Base-by-base conservation (phyloP, 1,139 yeast genomes). In the Scheffersomyces insectosa region DNA sequence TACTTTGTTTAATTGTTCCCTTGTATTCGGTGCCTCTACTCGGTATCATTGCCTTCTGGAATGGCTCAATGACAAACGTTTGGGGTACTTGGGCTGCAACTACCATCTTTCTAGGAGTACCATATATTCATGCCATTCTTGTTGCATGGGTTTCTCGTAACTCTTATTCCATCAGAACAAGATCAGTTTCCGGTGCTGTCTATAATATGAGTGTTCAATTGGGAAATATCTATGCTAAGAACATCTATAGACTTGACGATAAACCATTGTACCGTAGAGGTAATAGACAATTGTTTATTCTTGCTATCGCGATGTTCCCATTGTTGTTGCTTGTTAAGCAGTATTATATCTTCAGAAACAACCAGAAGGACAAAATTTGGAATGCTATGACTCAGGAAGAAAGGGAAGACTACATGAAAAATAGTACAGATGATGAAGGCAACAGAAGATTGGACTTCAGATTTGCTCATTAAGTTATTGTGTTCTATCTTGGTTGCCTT, bases 381-480 rank as follows among this genome's bases (percentile, higher is more conserved):
- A 53, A 61, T 42, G 54, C 61, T 3, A 59, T 81, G 77, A 57
- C 75, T 3, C 55, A 51, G 1, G 80, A 77, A 16, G 82, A 83
- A 51, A 68, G 68, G 52, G 66, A 64, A 6, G 55, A 67, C n/a
- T 83, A 83, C 54, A 55, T 71, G 30, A 47, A 48, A 5, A 66
- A 56, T 11, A 74, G 81, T 5, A 65, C 55, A 0, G 83, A 81
- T 51, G 34, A 31, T 15, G 62, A 59, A 37, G 88, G 88, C 10
- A 80, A 77, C 50, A 72, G 73, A 55, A 62, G 86, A 31, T 62
- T 83, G 36, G 85, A 83, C 55, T 83, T 82, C 46, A 59, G 60
- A 38, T 71, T 70, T 48, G 59, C 46, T 13, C 44, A 49, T 33
- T 52, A 38, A 36, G 3, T n/a, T n/a, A 13, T 12, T 31, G 33